Percentiles rank a stretch among this genome's conserved stretches.
Conservation (phyloP, 495 filamentous ascomycete species). For the Paragyromitra xinjiangensis region DNA sequence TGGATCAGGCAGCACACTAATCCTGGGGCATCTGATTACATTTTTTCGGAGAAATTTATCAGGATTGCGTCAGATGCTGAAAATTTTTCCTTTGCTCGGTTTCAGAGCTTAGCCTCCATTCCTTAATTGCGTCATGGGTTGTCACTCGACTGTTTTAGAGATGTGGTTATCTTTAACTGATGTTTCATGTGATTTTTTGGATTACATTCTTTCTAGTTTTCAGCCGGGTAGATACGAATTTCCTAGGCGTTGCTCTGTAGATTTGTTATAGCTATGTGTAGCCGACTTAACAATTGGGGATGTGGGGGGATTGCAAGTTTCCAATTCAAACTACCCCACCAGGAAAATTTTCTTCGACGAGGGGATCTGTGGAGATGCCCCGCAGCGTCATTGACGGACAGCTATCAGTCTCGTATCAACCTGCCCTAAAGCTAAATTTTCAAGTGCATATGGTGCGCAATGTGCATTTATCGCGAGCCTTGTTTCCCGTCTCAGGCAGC, state of each 20-base stretch:
- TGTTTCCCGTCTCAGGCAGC: neutral
- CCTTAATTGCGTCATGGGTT: neutral
- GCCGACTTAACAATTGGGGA: too few relatives aligned
- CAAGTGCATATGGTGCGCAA: neutral
- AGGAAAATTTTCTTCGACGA: neutral
- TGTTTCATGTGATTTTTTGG: neutral
- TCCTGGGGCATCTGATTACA: neutral
- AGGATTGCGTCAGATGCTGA: neutral
- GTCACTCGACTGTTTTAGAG: conserved; percentile 12
- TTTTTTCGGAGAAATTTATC: neutral
- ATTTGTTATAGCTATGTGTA: too few relatives aligned
- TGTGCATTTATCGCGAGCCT: conserved; percentile 2
- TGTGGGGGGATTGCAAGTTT: too few relatives aligned
- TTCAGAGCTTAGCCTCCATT: neutral
- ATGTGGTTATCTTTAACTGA: neutral
- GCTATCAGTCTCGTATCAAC: neutral
- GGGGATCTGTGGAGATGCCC: neutral
- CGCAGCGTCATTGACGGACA: neutral
- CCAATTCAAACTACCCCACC: too few relatives aligned
- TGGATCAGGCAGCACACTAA: neutral
- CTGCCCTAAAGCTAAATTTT: neutral
- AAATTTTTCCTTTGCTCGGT: neutral
- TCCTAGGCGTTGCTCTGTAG: too few relatives aligned
- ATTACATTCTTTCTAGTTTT: neutral
- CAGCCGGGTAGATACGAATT: neutral